These are phyloP conservation scores for Neurospora sublineolata DNA, from an alignment of 495 filamentous ascomycete genomes.

Conservation along the genomic window DNA sequence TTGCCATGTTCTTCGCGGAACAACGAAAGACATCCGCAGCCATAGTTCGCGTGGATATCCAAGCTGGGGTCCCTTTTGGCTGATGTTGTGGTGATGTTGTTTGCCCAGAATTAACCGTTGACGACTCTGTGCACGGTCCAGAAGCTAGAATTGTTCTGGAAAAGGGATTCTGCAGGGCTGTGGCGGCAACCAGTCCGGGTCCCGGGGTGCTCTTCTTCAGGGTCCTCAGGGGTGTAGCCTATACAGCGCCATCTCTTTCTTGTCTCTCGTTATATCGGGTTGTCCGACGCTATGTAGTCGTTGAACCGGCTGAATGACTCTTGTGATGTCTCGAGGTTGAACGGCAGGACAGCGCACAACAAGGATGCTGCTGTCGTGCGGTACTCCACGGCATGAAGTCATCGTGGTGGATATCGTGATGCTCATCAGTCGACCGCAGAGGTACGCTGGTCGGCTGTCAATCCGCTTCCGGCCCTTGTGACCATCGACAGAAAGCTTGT, in stretches of 20 bases:
- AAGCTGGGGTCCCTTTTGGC: not conserved
- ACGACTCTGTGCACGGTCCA: slow-evolving; percentile 9
- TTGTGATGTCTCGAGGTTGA: not conserved
- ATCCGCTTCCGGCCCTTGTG: not conserved
- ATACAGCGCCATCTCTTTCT: not conserved
- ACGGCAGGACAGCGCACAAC: not conserved
- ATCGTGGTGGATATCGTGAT: not conserved
- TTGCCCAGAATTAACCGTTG: not conserved
- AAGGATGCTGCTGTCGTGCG: not conserved
- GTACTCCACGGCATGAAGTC: not conserved
- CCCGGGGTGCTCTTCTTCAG: slow-evolving; percentile 4
- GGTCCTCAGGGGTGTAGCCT: not conserved
- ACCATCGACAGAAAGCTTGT: not conserved
- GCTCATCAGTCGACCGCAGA: not conserved
- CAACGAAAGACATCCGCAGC: not conserved
- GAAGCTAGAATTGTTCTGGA: slow-evolving; percentile 24
- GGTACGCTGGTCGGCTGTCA: not conserved
- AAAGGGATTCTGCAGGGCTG: slow-evolving; percentile 14
- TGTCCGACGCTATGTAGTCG: not conserved
- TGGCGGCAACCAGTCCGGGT: slow-evolving; percentile 12
- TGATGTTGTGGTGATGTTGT: not conserved
- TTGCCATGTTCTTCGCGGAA: not conserved
- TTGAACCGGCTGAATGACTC: not conserved
- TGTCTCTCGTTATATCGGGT: not conserved
- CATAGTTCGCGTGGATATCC: not conserved